Evolutionary conservation across 371 early-diverging fungal species (phyloP).

Genomic region (Syncephalastrum sp.): DNA sequence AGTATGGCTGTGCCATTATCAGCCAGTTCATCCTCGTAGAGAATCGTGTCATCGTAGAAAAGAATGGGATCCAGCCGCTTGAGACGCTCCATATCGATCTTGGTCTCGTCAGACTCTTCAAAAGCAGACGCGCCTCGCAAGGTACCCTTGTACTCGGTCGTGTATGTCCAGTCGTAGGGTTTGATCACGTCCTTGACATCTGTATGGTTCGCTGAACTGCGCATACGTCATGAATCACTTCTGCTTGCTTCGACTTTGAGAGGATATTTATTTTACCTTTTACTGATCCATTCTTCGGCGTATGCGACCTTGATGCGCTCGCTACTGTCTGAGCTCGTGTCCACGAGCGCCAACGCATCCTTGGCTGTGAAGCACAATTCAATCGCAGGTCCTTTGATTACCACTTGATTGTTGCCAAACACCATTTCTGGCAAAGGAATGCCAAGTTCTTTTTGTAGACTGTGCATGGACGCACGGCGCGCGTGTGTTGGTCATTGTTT

Average conservation of each 20-base stretch:
- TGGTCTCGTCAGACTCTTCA: slow-evolving; percentile 23
- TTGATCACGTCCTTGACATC: slow-evolving; percentile 81
- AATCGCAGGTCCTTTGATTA: slow-evolving; percentile 46
- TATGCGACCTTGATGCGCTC: slow-evolving; percentile 79
- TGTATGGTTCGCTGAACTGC: slow-evolving; percentile 54
- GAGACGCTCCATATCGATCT: slow-evolving; percentile 77
- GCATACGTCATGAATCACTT: neutral
- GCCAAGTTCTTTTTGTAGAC: slow-evolving; percentile 59
- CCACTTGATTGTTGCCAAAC: slow-evolving; percentile 82
- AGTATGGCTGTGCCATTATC: slow-evolving; percentile 90
- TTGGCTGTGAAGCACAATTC: slow-evolving; percentile 63
- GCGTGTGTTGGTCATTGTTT: neutral
- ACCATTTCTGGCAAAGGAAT: slow-evolving; percentile 94
- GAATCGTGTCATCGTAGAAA: slow-evolving; percentile 86
- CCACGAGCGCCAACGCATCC: slow-evolving; percentile 77
- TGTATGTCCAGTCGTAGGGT: slow-evolving; percentile 96
- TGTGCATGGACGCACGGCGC: slow-evolving; percentile 11
- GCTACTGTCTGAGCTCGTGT: slow-evolving; percentile 58
- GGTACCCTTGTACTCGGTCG: slow-evolving; percentile 78
- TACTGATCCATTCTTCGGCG: slow-evolving; percentile 80
- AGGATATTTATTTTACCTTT: no score
- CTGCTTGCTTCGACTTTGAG: neutral
- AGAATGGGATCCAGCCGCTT: slow-evolving; percentile 80
- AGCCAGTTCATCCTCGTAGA: slow-evolving; percentile 95
- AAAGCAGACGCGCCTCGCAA: slow-evolving; percentile 13